phyloP scores from a whole-genome alignment of 805 yeast genomes.

The Ogataea zsoltii region DNA sequence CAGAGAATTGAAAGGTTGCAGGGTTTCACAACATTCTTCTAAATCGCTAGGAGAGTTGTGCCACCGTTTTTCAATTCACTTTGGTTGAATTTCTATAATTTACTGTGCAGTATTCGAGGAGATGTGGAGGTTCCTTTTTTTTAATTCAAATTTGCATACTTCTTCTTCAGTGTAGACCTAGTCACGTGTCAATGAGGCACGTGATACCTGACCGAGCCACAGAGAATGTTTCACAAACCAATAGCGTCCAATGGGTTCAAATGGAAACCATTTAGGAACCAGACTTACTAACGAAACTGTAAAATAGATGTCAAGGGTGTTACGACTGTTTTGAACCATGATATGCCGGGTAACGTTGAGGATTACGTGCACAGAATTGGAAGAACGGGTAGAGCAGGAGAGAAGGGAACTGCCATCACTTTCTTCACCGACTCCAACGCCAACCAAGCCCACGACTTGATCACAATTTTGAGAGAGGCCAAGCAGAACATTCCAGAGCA shows the following conservation, averaged over 20 bases:
- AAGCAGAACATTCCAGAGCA: slow-evolving; percentile 86
- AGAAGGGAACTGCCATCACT: slow-evolving; percentile 92
- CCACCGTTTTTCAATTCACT: slow-evolving; percentile 4
- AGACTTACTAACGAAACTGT: slow-evolving; percentile 17
- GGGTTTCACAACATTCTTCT: neutral
- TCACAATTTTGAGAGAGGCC: slow-evolving; percentile 92
- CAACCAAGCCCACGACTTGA: slow-evolving; percentile 85
- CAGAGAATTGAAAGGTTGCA: neutral
- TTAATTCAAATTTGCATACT: slow-evolving; percentile 2
- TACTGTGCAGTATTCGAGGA: slow-evolving; percentile 10
- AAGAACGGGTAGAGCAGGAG: slow-evolving; percentile 99
- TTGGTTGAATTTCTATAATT: slow-evolving; percentile 5
- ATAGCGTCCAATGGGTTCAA: neutral
- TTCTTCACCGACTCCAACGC: slow-evolving; percentile 88
- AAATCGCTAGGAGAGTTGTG: neutral
- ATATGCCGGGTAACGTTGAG: slow-evolving; percentile 97
- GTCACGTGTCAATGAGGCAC: neutral
- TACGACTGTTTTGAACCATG: slow-evolving; percentile 88
- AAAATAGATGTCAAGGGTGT: slow-evolving; percentile 93
- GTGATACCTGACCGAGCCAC: no score
- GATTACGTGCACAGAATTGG: slow-evolving; percentile 99
- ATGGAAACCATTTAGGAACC: slow-evolving; percentile 5
- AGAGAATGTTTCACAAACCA: neutral
- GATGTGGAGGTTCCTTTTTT: slow-evolving; percentile 5
- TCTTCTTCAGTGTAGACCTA: slow-evolving; percentile 6